Percentiles rank a stretch among this genome's conserved stretches.
Evolutionary conservation across 225 moss, liverwort and hornwort genomes (phyloP).

Genomic region (Pseudoscleropodium purum): DNA sequence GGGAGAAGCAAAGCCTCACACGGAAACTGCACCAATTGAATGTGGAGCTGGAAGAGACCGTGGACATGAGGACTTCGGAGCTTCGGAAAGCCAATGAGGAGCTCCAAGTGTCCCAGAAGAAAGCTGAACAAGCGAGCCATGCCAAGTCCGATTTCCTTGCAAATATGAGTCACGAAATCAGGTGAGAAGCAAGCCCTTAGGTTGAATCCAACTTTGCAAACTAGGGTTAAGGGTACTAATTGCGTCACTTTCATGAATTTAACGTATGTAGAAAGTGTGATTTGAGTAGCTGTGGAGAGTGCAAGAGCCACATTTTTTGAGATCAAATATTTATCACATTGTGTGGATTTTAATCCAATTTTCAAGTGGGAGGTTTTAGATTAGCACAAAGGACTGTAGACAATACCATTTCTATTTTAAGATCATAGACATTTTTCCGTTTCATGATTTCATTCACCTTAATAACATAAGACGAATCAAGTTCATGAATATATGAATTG

Average conservation of each 20-base stretch:
- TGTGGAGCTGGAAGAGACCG: slow-evolving; percentile 56
- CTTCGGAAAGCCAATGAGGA: slow-evolving; percentile 70
- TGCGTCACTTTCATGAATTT: neutral
- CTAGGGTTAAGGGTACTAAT: too few relatives aligned
- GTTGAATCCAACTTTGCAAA: neutral
- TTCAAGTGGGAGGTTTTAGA: neutral
- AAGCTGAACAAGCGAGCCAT: slow-evolving; percentile 76
- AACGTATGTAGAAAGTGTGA: neutral
- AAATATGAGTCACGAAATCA: slow-evolving; percentile 97
- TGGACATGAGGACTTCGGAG: slow-evolving; percentile 58
- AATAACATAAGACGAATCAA: neutral
- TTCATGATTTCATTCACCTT: neutral
- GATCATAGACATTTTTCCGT: neutral
- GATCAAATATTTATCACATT: neutral
- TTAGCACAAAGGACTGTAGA: neutral
- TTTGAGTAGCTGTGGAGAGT: neutral
- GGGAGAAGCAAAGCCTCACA: slow-evolving; percentile 56
- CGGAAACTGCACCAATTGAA: slow-evolving; percentile 55
- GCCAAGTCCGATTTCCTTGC: slow-evolving; percentile 95
- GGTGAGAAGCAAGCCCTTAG: slow-evolving; percentile 15
- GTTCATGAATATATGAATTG: neutral
- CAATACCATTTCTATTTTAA: neutral
- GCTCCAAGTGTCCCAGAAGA: slow-evolving; percentile 59
- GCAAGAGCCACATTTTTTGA: neutral
- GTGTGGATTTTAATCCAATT: neutral